Evolutionary conservation across 1,139 yeast species (phyloP).

Genomic region (Candida buenavistaensis): DNA sequence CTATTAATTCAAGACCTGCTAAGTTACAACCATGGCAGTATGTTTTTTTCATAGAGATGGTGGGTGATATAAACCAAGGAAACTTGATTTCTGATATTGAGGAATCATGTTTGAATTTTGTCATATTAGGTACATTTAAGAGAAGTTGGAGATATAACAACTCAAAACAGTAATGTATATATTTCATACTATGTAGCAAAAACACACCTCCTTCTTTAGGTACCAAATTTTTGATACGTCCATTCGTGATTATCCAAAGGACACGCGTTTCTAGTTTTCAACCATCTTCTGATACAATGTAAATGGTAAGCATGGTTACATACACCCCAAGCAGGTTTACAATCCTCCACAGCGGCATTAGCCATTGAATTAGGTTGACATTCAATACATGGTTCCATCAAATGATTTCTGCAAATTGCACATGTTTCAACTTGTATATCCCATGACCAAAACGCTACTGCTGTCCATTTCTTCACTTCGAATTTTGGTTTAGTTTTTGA

Average conservation of each 20-base stretch:
- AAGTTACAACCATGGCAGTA: slow-evolving; percentile 74
- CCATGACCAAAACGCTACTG: slow-evolving; percentile 99
- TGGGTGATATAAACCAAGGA: slow-evolving; percentile 28
- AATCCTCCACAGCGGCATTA: slow-evolving; percentile 62
- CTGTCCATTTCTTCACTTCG: slow-evolving; percentile 79
- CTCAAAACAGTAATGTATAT: neutral
- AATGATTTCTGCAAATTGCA: slow-evolving; percentile 96
- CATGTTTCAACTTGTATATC: slow-evolving; percentile 92
- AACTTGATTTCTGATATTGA: slow-evolving; percentile 22
- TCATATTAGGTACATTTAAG: slow-evolving; percentile 38
- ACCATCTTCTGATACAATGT: slow-evolving; percentile 96
- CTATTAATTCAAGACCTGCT: slow-evolving; percentile 76
- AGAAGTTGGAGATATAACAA: slow-evolving; percentile 28
- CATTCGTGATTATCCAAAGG: slow-evolving; percentile 96
- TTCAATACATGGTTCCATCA: slow-evolving; percentile 98
- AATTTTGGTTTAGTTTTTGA: slow-evolving; percentile 33
- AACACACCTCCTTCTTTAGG: no score
- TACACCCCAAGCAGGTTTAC: slow-evolving; percentile 96
- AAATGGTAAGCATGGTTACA: slow-evolving; percentile 95
- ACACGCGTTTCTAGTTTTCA: slow-evolving; percentile 95
- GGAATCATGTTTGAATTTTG: slow-evolving; percentile 30
- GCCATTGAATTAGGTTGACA: slow-evolving; percentile 84
- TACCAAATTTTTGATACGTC: slow-evolving; percentile 83
- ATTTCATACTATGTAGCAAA: neutral
- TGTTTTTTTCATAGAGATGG: slow-evolving; percentile 73